These are phyloP conservation scores for Calonectria pseudoreteaudii DNA, from an alignment of 2,329 filamentous ascomycete species.

Conservation along the genomic window DNA sequence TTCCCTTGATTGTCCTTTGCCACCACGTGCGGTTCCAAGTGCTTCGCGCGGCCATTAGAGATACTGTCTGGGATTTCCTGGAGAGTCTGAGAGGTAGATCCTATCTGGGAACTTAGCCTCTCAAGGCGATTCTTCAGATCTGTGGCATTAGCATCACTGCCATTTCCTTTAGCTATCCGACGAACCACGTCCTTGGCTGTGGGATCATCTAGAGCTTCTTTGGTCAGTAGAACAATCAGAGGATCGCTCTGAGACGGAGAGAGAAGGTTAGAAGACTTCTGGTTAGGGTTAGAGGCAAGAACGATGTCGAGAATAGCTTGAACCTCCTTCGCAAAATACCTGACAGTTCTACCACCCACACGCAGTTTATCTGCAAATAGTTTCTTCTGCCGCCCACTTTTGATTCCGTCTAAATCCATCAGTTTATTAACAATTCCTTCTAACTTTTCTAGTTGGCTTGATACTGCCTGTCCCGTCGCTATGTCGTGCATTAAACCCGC, in stretches of 20 bases:
- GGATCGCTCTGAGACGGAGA: conserved; percentile 67
- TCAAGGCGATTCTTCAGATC: conserved; percentile 67
- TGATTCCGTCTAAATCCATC: conserved; percentile 68
- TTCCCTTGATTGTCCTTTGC: too few species aligned
- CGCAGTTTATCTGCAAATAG: conserved; percentile 66
- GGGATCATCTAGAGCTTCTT: conserved; percentile 66
- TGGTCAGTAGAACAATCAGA: conserved; percentile 67
- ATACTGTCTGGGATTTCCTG: conserved; percentile 46
- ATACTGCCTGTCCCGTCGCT: conserved; percentile 78
- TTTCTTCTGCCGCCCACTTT: conserved; percentile 60
- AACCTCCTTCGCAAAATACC: conserved; percentile 71
- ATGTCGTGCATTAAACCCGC: conserved; percentile 87
- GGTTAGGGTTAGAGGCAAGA: conserved; percentile 66
- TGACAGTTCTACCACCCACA: conserved; percentile 67
- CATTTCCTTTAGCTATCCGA: conserved; percentile 64
- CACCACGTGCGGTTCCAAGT: conserved; percentile 24
- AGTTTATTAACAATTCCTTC: conserved; percentile 86
- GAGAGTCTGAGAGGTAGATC: too few species aligned
- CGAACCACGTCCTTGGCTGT: conserved; percentile 63
- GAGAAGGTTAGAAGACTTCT: conserved; percentile 64
- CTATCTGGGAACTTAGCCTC: conserved; percentile 51
- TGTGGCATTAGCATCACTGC: conserved; percentile 63
- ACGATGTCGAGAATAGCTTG: conserved; percentile 69
- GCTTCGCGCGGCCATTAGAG: conserved; percentile 46
- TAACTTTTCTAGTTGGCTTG: conserved; percentile 79